Base-by-base conservation (phyloP, 108 stramenopile genomes). In the Phaeodactylum tricornutum region DNA sequence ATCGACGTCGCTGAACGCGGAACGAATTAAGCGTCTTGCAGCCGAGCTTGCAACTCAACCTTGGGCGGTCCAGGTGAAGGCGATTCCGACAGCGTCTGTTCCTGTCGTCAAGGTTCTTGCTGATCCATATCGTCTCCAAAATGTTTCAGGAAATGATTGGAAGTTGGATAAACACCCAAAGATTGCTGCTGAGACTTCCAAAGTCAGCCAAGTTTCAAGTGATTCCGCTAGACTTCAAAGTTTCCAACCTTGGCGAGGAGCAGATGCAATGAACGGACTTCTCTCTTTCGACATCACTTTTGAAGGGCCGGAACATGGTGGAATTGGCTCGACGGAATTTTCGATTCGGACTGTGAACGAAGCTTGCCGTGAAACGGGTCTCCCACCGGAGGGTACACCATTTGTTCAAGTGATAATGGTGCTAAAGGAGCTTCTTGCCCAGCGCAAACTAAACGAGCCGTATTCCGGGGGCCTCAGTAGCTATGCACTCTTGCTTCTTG, bases 401-500 rank as follows among this genome's bases (percentile, higher is more conserved):
- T 60, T 79, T 28, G 87, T 90, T 21, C 92, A 88, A 31, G 68
- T 85, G 30, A 46, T 76, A 22, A 82, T 91, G 74, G 89, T 92
- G 2, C 40, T 94, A 37, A 94, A 96, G 67, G 83, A 94, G 69
- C 61, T 92, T 17, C 74, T 95, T 19, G 86, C 77, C 0, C 87
- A 88, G 43, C 64, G 82, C 43, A 84, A 88, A 22, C 63, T 94
- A 30, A 94, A 97, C 50, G 94, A 97, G 52, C 93, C 94, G 1
- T 95, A 89, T 60, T 86, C 92, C 1, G 96, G 96, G 31, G 96
- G 96, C 20, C 74, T 97, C 28, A 88, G 87, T 36, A 91, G 87
- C 49, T 97, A 95, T 61, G 92, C 85, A n/a, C 69, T 97, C 4
- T 72, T 96, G 28, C 60, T 94, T 38, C 64, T 96, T 55, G 70